Evolutionary conservation across 345 rosid species (phyloP).

Genomic region (Populus euphratica): DNA sequence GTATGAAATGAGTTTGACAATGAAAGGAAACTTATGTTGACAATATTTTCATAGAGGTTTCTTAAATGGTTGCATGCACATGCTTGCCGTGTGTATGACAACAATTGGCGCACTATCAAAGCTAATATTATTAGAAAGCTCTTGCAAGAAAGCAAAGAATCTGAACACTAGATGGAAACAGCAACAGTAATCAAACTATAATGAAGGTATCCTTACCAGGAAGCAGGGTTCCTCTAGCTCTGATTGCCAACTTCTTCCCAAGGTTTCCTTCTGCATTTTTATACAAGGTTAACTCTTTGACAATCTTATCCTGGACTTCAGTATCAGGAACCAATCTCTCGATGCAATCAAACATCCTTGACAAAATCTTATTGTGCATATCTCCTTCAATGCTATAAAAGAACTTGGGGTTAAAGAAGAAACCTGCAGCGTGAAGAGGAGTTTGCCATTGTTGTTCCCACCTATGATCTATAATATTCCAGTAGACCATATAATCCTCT

Average conservation of each 20-base stretch:
- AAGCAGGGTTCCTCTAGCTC: constrained; percentile 75
- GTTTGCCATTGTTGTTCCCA: constrained; percentile 68
- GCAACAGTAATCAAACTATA: constrained; percentile 4
- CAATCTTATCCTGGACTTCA: constrained; percentile 65
- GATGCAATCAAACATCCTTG: constrained; percentile 79
- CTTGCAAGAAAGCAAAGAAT: background rate
- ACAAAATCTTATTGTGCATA: constrained; percentile 51
- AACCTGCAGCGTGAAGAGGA: constrained; percentile 87
- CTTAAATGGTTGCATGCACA: background rate
- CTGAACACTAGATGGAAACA: background rate
- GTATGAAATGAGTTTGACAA: background rate
- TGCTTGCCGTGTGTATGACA: background rate
- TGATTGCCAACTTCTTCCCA: constrained; percentile 82
- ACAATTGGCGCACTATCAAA: background rate
- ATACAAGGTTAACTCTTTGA: constrained; percentile 62
- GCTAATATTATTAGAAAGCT: background rate
- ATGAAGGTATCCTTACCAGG: constrained; percentile 47
- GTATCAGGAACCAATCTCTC: constrained; percentile 75
- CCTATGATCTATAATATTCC: constrained; percentile 78
- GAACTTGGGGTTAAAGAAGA: constrained; percentile 87
- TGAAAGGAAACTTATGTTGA: background rate
- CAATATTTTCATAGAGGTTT: background rate
- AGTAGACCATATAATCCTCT: constrained; percentile 63
- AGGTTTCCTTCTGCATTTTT: constrained; percentile 79
- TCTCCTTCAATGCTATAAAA: constrained; percentile 71